Percentiles rank a stretch among this genome's conserved stretches.
phyloP scores from a whole-genome alignment of 257 asterid genomes.

The Primulina eburnea region DNA sequence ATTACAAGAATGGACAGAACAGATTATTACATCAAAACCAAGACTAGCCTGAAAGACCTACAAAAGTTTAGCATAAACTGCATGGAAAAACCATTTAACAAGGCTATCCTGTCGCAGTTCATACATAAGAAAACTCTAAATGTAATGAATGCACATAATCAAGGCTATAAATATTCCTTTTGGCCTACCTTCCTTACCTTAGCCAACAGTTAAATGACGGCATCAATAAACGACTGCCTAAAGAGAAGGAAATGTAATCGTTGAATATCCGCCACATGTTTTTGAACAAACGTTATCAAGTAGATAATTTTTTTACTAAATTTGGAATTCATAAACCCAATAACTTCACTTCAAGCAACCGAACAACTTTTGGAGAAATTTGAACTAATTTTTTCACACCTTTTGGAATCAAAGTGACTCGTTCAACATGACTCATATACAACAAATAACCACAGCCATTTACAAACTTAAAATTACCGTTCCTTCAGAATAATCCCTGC shows the following conservation, averaged over 20 bases:
- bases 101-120: slow-evolving; percentile 1
- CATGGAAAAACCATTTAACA: background rate
- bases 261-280: background rate
- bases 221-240: background rate
- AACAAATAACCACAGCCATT: background rate
- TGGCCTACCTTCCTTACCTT: background rate
- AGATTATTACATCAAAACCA: background rate
- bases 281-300: background rate
- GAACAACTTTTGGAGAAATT: background rate
- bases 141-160: background rate
- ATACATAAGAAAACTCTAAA: background rate
- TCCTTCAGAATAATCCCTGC: background rate
- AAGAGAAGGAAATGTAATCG: background rate
- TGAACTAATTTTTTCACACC: background rate
- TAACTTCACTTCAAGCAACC: background rate
- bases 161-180: background rate
- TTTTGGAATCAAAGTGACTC: background rate
- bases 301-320: background rate
- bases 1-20: slow-evolving; percentile 1
- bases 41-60: slow-evolving; percentile 19
- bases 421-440: background rate
- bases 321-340: background rate
- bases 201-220: background rate
- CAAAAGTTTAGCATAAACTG: slow-evolving; percentile 16
- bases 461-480: background rate